Evolutionary conservation across 176 grass and related monocot species (phyloP).

Genomic region (Musa troglodytarum): DNA sequence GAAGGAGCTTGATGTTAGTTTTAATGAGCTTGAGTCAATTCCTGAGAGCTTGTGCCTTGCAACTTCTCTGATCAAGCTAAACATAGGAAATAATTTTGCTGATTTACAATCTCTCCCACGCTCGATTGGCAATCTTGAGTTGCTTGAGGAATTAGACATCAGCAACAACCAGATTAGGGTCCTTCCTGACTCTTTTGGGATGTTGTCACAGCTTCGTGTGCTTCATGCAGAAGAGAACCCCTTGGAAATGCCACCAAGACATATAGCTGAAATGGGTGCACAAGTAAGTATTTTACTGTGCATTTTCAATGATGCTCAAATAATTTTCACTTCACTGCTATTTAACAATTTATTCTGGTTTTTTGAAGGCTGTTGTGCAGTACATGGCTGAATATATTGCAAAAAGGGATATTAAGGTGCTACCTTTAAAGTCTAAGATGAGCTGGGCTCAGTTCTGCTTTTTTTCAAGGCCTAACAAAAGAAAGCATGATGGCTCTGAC

Average conservation of each 20-base stretch:
- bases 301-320: background rate
- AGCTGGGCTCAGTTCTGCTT: slow-evolving; percentile 77
- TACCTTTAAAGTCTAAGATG: slow-evolving; percentile 54
- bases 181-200: slow-evolving; percentile 83
- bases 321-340: slow-evolving; percentile 9
- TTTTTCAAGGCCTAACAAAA: slow-evolving; percentile 87
- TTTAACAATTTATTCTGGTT: slow-evolving; percentile 18
- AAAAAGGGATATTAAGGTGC: slow-evolving; percentile 49
- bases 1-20: slow-evolving; percentile 88
- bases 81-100: slow-evolving; percentile 85
- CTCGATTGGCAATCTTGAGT: slow-evolving; percentile 92
- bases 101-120: slow-evolving; percentile 75
- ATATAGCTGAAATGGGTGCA: slow-evolving; percentile 75
- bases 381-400: slow-evolving; percentile 58
- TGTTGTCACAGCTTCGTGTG: slow-evolving; percentile 46
- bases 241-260: slow-evolving; percentile 82
- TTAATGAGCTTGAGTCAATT: slow-evolving; percentile 87
- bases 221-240: slow-evolving; percentile 90
- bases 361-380: slow-evolving; percentile 56
- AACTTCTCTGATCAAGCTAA: slow-evolving; percentile 87
- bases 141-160: slow-evolving; percentile 94
- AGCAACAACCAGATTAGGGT: slow-evolving; percentile 96
- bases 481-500: slow-evolving; percentile 77
- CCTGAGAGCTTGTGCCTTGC: slow-evolving; percentile 89
- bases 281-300: slow-evolving; percentile 38